These are phyloP conservation scores for Iberis pinnata DNA, from an alignment of 345 rosid genomes.

Conservation along the genomic window DNA sequence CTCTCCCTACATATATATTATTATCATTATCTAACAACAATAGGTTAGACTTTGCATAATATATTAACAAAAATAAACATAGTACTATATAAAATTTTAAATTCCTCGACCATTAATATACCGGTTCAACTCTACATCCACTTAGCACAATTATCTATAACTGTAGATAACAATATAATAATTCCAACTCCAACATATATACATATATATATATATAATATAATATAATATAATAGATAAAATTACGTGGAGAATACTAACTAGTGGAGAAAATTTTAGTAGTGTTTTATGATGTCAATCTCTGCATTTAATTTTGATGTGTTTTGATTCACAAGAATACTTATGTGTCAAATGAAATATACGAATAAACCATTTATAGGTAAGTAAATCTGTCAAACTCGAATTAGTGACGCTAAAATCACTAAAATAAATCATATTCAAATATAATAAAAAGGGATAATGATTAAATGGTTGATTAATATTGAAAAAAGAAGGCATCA, in stretches of 20 bases:
- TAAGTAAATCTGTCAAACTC: conserved; percentile 13
- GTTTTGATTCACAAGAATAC: conserved; percentile 1
- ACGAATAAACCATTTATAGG: background rate
- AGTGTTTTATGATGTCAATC: conserved; percentile 17
- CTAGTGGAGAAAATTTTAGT: background rate
- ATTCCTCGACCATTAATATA: no score
- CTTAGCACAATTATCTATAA: no score
- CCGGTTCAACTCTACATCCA: no score
- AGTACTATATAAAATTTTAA: no score
- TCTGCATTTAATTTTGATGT: conserved; percentile 10
- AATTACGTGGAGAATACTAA: background rate
- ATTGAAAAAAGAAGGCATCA: conserved; percentile 36
- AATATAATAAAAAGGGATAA: conserved; percentile 23
- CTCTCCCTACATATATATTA: no score
- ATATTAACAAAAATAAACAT: no score
- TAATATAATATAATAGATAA: background rate
- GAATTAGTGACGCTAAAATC: conserved; percentile 28
- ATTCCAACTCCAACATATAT: background rate
- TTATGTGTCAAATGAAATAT: conserved; percentile 5
- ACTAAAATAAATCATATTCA: conserved; percentile 11
- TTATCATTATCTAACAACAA: no score
- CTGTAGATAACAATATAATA: no score
- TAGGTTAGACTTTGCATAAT: no score
- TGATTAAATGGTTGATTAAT: conserved; percentile 35
- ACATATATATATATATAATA: background rate